Evolutionary conservation across 2,329 filamentous ascomycete genomes (phyloP), one percentile per base, ranked within the genome.

Genomic region (Cladophialophora bantiana): DNA sequence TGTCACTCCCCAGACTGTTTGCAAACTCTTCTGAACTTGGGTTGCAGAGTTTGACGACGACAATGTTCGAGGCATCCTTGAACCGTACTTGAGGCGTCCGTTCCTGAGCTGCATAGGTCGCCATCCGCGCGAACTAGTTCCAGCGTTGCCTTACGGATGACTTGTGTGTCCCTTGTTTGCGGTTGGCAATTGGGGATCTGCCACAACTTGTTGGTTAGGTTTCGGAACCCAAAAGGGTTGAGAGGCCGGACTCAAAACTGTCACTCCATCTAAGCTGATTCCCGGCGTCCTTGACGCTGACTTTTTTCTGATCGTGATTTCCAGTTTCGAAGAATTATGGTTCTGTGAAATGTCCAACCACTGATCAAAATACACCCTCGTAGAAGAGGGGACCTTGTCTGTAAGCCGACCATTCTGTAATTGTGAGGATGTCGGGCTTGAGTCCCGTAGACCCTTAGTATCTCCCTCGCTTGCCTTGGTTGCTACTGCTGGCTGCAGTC

Each of bases 11-110:
- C 4, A 48, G 42, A 18, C 42, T 48, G 42, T 48, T 48, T 7
- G 42, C 42, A 48, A 48, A 48, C n/a, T 48, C 42, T 20, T 48
- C 42, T 18, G 42, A 18, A 48, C 42, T 48, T 48, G 42, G 42
- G 1, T 48, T 18, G 2, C n/a, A 48, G 7, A 18, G n/a, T 20
- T 15, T 7, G 6, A 7, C 42, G 4, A 48, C n/a, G n/a, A 20
- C 42, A 48, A 18, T 48, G 15, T 48, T 18, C 18, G 42, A 15
- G 20, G n/a, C 42, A 48, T 18, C 4, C n/a, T 18, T 18, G 42
- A 48, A 7, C 7, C 10, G n/a, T 48, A 20, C 42, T 48, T 18
- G 42, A 48, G 42, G 20, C 20, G 42, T 48, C 15, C 13, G n/a
- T 20, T 48, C 42, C 42, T 48, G 42, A 48, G 7, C 42, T 48